These are phyloP conservation scores for Chalciporus pseudorubinellus DNA, from an alignment of 768 basidiomycete genomes.

Conservation along the genomic window DNA sequence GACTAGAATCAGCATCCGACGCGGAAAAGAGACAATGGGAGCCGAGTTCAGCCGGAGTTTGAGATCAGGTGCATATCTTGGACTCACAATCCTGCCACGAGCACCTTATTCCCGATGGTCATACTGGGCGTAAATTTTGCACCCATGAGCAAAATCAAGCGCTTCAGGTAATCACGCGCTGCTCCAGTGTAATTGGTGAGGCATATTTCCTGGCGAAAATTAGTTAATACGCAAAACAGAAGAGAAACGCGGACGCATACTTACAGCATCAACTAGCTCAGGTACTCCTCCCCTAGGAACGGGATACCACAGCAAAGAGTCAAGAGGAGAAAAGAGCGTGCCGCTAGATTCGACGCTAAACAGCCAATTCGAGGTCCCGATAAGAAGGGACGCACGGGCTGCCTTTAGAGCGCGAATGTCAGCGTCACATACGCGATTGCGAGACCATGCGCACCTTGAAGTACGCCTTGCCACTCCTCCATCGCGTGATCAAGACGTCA, in stretches of 20 bases:
- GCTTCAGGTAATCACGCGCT: constrained; percentile 84
- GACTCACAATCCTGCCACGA: constrained; percentile 82
- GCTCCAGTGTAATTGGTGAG: constrained; percentile 89
- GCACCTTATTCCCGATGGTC: constrained; percentile 70
- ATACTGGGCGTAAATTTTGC: constrained; percentile 81
- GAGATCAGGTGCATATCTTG: background rate
- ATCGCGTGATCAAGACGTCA: constrained; percentile 75
- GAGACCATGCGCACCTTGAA: constrained; percentile 49
- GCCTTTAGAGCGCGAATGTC: constrained; percentile 44
- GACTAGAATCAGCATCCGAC: constrained; percentile 22
- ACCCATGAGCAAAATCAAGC: constrained; percentile 73
- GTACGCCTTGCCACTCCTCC: constrained; percentile 67
- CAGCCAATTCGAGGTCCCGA: constrained; percentile 83
- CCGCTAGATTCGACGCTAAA: constrained; percentile 73
- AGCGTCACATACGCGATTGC: background rate
- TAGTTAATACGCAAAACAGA: background rate
- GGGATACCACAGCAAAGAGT: constrained; percentile 84
- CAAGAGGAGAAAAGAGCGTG: constrained; percentile 57
- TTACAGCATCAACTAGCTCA: constrained; percentile 59
- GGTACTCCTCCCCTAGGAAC: constrained; percentile 59
- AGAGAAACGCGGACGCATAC: constrained; percentile 24
- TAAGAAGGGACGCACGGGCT: constrained; percentile 36
- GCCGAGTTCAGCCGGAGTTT: background rate
- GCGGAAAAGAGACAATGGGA: background rate
- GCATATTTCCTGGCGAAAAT: constrained; percentile 59